Evolutionary conservation across 1,284 basidiomycete genomes (phyloP).

Genomic region (Boletus sp.): DNA sequence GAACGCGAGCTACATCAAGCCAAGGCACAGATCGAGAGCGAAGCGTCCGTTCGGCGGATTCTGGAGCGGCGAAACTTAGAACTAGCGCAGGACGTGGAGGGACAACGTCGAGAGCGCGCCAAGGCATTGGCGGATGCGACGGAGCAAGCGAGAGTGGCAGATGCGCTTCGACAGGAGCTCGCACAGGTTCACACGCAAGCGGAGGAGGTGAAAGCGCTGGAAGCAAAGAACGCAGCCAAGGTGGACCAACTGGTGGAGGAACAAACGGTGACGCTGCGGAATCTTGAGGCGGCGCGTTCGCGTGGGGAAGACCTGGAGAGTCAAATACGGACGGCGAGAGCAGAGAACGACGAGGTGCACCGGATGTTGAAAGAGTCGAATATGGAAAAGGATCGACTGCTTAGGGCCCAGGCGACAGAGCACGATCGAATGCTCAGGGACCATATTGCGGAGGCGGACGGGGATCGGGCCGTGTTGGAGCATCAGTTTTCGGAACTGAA

Average conservation of each 20-base stretch:
- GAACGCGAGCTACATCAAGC: conserved; percentile 64
- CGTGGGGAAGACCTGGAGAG: conserved; percentile 69
- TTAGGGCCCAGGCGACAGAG: conserved; percentile 72
- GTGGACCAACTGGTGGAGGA: conserved; percentile 67
- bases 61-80: conserved; percentile 68
- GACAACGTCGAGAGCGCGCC: conserved; percentile 55
- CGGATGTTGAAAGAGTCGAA: conserved; percentile 62
- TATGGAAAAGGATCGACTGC: conserved; percentile 70
- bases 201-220: conserved; percentile 70
- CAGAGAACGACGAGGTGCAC: conserved; percentile 65
- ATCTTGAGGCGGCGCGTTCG: conserved; percentile 69
- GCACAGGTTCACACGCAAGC: conserved; percentile 57
- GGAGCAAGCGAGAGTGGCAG: conserved; percentile 58
- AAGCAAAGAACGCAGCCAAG: conserved; percentile 61
- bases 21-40: conserved; percentile 60
- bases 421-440: conserved; percentile 83
- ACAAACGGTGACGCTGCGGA: conserved; percentile 62
- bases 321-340: conserved; percentile 63
- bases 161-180: conserved; percentile 68
- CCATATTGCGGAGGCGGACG: conserved; percentile 86
- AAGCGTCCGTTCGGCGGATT: conserved; percentile 52
- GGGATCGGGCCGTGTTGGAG: conserved; percentile 85
- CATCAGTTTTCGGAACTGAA: conserved; percentile 79
- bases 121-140: conserved; percentile 67
- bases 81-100: conserved; percentile 55